Conservation (phyloP, 257 asterid species). For the Solanum chiquidenum region DNA sequence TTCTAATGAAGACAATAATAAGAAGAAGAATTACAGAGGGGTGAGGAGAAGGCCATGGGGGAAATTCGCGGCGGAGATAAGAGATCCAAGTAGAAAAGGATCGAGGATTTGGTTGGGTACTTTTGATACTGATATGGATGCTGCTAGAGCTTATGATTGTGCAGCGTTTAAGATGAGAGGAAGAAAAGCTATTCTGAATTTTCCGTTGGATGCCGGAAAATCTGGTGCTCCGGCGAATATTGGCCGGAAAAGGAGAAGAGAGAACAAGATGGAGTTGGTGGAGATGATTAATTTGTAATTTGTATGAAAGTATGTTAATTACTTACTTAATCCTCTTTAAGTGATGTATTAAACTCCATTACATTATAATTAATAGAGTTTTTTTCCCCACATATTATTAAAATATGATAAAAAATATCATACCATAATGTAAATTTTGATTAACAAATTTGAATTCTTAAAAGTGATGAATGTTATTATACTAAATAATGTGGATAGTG, state of each 20-base stretch:
- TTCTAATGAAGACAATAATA: not conserved
- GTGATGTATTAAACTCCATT: not conserved
- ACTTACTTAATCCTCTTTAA: not conserved
- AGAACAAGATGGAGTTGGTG: not conserved
- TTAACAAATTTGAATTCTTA: not conserved
- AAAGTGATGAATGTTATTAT: not conserved
- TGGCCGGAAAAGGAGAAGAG: slow-evolving; percentile 43
- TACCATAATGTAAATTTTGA: not conserved
- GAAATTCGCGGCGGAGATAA: slow-evolving; percentile 80
- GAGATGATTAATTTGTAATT: not conserved
- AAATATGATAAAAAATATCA: not conserved
- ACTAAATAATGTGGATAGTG: not conserved
- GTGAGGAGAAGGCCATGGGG: slow-evolving; percentile 94
- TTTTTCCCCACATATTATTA: not conserved
- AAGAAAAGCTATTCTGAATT: slow-evolving; percentile 60
- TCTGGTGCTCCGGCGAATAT: slow-evolving; percentile 31
- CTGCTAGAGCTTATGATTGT: slow-evolving; percentile 80
- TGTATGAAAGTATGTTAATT: not conserved
- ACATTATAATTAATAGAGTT: not conserved
- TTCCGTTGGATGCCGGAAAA: slow-evolving; percentile 76
- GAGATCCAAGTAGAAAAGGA: slow-evolving; percentile 70
- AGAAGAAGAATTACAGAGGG: slow-evolving; percentile 44
- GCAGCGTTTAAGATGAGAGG: slow-evolving; percentile 91
- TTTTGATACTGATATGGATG: slow-evolving; percentile 50
- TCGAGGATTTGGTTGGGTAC: slow-evolving; percentile 84